Conservation (phyloP, 495 filamentous ascomycete genomes). For the Xylaria intraflava region DNA sequence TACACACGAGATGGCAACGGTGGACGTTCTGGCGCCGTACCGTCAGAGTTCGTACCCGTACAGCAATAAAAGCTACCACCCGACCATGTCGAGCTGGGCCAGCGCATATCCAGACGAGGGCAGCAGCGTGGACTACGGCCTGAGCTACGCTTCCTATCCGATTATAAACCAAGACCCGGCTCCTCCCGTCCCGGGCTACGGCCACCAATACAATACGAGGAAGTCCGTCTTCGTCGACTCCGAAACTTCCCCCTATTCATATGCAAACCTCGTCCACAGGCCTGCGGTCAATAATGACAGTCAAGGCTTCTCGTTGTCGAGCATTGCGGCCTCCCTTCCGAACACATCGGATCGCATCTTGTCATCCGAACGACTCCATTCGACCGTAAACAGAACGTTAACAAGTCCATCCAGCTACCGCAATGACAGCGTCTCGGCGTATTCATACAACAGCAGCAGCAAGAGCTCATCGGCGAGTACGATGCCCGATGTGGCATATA, state of each 20-base stretch:
- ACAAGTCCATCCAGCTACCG: slow-evolving; percentile 21
- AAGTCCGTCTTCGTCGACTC: slow-evolving; percentile 28
- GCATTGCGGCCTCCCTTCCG: slow-evolving; percentile 35
- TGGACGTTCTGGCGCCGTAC: slow-evolving; percentile 27
- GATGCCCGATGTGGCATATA: slow-evolving; percentile 17
- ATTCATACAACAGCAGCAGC: slow-evolving; percentile 1
- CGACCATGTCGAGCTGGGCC: slow-evolving; percentile 28
- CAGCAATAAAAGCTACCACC: slow-evolving; percentile 29
- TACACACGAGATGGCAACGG: slow-evolving; percentile 19
- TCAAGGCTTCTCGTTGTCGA: slow-evolving; percentile 32
- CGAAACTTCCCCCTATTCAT: slow-evolving; percentile 24
- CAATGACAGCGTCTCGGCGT: slow-evolving; percentile 13
- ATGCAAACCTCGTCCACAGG: slow-evolving; percentile 31
- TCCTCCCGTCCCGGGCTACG: slow-evolving; percentile 25
- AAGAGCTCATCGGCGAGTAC: slow-evolving; percentile 16
- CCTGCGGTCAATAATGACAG: slow-evolving; percentile 26
- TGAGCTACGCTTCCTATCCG: slow-evolving; percentile 25
- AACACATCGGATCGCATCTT: slow-evolving; percentile 34
- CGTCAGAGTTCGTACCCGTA: slow-evolving; percentile 29
- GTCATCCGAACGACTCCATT: slow-evolving; percentile 27
- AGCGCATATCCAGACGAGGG: slow-evolving; percentile 29
- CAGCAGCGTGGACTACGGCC: slow-evolving; percentile 33
- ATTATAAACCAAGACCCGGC: slow-evolving; percentile 28
- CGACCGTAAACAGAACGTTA: slow-evolving; percentile 24
- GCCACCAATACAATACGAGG: slow-evolving; percentile 20